A percentile compares a stretch with the other conserved stretches of the same genome.
These are phyloP conservation scores for Zymoseptoria crescenta DNA, from an alignment of 2,329 filamentous ascomycete genomes.

Conservation along the genomic window DNA sequence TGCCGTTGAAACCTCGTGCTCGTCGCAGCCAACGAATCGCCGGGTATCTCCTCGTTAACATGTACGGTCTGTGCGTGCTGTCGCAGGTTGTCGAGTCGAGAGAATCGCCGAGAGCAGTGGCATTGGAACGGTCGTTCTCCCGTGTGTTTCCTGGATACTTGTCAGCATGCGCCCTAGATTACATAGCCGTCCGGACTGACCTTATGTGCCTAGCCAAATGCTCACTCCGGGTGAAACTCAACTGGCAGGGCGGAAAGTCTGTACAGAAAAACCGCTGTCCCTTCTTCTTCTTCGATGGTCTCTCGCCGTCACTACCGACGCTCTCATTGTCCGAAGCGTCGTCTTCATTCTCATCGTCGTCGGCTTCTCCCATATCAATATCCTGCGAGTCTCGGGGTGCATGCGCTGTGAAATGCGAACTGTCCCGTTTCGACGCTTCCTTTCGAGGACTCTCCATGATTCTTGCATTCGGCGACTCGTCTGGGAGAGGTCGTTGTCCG, in stretches of 20 bases:
- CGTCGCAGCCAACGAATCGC: conserved; percentile 84
- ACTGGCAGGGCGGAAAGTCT: conserved; percentile 83
- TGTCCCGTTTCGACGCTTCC: conserved; percentile 42
- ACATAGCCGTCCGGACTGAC: conserved; percentile 41
- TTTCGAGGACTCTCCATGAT: conserved; percentile 14
- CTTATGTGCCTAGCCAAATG: conserved; percentile 91
- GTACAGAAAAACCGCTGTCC: conserved; percentile 94
- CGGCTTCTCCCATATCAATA: conserved; percentile 63
- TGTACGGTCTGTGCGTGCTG: conserved; percentile 98
- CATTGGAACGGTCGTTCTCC: conserved; percentile 95
- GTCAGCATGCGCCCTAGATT: conserved; percentile 19
- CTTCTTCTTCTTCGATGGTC: conserved; percentile 88
- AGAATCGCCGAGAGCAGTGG: conserved; percentile 88
- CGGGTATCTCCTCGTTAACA: conserved; percentile 92
- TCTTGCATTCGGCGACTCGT: conserved; percentile 15
- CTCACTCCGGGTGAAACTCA: conserved; percentile 94
- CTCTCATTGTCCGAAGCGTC: conserved; percentile 45
- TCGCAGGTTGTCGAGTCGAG: conserved; percentile 84
- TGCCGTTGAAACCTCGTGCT: conserved; percentile 89
- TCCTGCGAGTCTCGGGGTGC: conserved; percentile 57
- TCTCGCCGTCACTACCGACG: conserved; percentile 52
- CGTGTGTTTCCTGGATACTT: conserved; percentile 70
- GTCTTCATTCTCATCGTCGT: conserved; percentile 66
- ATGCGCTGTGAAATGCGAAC: conserved; percentile 54
- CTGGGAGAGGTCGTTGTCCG: conserved; percentile 40